These are phyloP conservation scores for Climacium dendroides DNA, from an alignment of 225 moss, liverwort and hornwort genomes.

Conservation along the genomic window DNA sequence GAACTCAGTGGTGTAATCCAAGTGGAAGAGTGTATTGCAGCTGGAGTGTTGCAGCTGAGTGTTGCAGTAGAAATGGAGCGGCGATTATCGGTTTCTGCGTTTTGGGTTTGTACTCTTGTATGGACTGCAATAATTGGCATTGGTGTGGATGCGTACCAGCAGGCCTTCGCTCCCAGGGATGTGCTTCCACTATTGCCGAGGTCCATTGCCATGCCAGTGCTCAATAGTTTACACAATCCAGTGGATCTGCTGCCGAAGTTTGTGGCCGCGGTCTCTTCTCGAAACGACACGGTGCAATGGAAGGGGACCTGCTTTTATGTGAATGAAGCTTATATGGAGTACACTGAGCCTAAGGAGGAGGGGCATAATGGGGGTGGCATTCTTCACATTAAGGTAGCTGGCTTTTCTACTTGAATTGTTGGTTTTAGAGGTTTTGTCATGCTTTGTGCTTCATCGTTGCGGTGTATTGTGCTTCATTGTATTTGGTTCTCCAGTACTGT, in stretches of 20 bases:
- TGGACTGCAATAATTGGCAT: background rate
- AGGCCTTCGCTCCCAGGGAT: constrained; percentile 7
- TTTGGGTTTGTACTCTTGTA: background rate
- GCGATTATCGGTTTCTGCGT: background rate
- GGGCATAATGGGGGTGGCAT: constrained; percentile 30
- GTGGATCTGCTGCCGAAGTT: constrained; percentile 44
- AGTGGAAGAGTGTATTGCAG: background rate
- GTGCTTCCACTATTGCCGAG: constrained; percentile 25
- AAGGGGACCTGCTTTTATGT: constrained; percentile 44
- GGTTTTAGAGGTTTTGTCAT: background rate
- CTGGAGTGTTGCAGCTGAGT: background rate
- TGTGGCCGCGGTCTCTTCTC: constrained; percentile 42
- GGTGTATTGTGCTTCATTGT: background rate
- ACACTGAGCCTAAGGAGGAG: constrained; percentile 15
- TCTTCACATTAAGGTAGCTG: constrained; percentile 23
- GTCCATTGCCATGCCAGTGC: constrained; percentile 17
- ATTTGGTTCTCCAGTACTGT: background rate
- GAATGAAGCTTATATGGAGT: constrained; percentile 48
- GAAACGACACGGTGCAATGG: constrained; percentile 21
- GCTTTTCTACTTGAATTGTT: background rate
- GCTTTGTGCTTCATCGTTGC: background rate
- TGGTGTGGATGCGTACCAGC: constrained; percentile 4
- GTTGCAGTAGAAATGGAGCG: background rate
- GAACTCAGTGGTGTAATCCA: background rate
- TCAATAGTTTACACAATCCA: constrained; percentile 23